Evolutionary conservation across 257 asterid genomes (phyloP), one percentile per base, ranked within the genome.

Genomic region (Fraxinus pennsylvanica): DNA sequence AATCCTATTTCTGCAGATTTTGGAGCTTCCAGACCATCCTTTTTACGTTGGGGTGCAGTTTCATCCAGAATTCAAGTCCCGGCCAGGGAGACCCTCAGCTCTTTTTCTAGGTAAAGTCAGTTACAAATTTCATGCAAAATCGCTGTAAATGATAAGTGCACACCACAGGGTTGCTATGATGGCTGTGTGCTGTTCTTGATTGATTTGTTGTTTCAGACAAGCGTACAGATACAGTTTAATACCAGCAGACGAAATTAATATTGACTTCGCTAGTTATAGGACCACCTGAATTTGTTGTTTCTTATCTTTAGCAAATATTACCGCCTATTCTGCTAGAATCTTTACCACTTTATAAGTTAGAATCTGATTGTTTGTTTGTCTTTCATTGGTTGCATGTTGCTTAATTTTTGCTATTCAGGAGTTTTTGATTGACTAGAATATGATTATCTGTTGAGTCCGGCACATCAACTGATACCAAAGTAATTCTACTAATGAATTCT

Each of bases 21-120:
- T 92, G 83, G 98, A 94, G 89, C 87, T 91, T 66, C 83, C 76
- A 6, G 85, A 68, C 79, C 97, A 94, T 81, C 97, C 97, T 15
- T 94, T 87, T 81, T 94, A 91, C 74, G 90, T 92, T 78, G 97
- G 98, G 36, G 96, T 87, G 77, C 98, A 94, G 85, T 94, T 94
- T 78, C 98, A 94, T 85, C 98, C 98, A 36, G 98, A 94, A 88
- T 92, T 84, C 78, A 94, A 92, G 86, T 92, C 97, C 8, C 92
- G 98, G 47, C 97, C 94, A 43, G 98, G 97, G 82, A 90, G 88
- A 36, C 97, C 98, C 52, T 94, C 97, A 1, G 91, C 98, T 75
- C 77, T 74, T 68, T 94, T 94, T 81, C 78, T 87, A 79, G 98
- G 98, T 94, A 86, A 73, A 52, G 30, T 75, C 70, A 75, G 36